Evolutionary conservation across 108 stramenopile species (phyloP).

Genomic region (Cyclotella atomus): DNA sequence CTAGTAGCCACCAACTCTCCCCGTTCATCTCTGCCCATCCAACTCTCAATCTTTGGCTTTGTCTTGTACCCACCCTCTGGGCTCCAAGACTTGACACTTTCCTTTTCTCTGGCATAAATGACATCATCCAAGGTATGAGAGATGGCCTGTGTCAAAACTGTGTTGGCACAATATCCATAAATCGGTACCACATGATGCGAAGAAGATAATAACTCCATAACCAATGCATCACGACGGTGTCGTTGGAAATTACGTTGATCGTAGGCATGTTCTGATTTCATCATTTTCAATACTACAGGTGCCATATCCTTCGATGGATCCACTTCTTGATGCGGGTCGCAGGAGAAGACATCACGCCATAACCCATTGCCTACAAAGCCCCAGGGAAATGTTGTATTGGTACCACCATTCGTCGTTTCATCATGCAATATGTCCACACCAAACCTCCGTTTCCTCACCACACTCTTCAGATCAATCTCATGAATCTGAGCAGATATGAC

Average conservation of each 20-base stretch:
- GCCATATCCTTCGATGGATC: neutral
- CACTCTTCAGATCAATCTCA: constrained; percentile 63
- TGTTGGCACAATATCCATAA: constrained; percentile 81
- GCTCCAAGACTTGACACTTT: constrained; percentile 16
- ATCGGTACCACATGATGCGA: constrained; percentile 67
- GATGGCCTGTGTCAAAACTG: constrained; percentile 75
- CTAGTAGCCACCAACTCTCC: constrained; percentile 39
- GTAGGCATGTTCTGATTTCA: constrained; percentile 70
- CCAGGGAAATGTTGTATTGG: constrained; percentile 22
- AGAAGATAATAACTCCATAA: constrained; percentile 71
- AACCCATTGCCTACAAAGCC: constrained; percentile 70
- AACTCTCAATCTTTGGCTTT: constrained; percentile 37
- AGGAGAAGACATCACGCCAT: constrained; percentile 73
- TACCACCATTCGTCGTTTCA: constrained; percentile 4
- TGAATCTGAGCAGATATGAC: too few relatives aligned
- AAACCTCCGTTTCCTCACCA: constrained; percentile 18
- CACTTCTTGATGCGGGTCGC: constrained; percentile 53
- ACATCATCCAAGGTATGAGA: constrained; percentile 59
- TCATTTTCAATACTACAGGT: constrained; percentile 73
- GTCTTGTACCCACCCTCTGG: constrained; percentile 34
- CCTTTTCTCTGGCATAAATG: constrained; percentile 51
- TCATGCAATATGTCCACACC: neutral
- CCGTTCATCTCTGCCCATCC: constrained; percentile 45
- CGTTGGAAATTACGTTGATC: constrained; percentile 81
- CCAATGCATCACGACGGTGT: constrained; percentile 82